phyloP scores from a whole-genome alignment of 371 early-diverging fungal genomes.

The Mucor circinelloides region DNA sequence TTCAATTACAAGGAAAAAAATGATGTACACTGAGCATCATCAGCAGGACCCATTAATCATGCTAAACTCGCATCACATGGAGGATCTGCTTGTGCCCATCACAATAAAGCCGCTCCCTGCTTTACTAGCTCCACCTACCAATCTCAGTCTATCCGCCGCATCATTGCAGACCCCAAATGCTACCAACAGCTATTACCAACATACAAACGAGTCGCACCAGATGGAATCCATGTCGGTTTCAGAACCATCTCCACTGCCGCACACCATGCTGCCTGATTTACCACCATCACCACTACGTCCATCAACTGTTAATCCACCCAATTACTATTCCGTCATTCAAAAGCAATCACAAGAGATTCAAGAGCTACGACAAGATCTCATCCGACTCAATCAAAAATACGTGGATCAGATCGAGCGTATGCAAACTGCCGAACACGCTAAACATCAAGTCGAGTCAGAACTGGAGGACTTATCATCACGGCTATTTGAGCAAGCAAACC shows the following conservation, averaged over 20 bases:
- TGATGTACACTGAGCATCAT: not conserved
- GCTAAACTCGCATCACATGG: not conserved
- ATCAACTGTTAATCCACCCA: not conserved
- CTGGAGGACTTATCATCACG: conserved; percentile 27
- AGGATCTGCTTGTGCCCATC: not conserved
- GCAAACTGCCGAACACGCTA: conserved; percentile 10
- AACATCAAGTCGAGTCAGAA: conserved; percentile 22
- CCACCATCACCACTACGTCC: not conserved
- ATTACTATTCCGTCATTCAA: conserved; percentile 9
- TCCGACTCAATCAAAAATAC: conserved; percentile 20
- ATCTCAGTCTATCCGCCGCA: not conserved
- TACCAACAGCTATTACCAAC: not conserved
- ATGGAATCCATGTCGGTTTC: not conserved
- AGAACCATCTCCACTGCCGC: not conserved
- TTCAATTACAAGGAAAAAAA: not conserved
- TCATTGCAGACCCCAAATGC: not conserved
- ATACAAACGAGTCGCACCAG: not conserved
- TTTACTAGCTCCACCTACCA: conserved; percentile 7
- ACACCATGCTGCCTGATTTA: not conserved
- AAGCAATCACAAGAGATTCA: conserved; percentile 22
- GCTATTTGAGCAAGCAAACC: conserved; percentile 37
- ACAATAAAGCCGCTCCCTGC: conserved; percentile 16
- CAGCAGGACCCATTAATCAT: conserved; percentile 3
- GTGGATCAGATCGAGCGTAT: conserved; percentile 13
- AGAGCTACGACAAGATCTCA: conserved; percentile 16